Evolutionary conservation across 2,329 filamentous ascomycete species (phyloP), one percentile per base, ranked within the genome.

Genomic region (Colletotrichum tropicale): DNA sequence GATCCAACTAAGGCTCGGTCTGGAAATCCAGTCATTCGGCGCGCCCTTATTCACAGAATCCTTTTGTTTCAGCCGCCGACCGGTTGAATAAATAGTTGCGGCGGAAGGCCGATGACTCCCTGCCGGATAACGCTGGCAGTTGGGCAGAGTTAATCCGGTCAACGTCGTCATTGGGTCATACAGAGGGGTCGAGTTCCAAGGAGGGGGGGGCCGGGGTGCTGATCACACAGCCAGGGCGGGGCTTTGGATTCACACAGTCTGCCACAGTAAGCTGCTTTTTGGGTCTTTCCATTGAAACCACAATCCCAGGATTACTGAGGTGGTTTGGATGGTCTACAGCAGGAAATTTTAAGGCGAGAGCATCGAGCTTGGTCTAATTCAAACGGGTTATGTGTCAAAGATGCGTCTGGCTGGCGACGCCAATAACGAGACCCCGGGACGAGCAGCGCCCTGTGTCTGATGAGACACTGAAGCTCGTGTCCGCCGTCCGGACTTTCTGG

Each of bases 331-430:
- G n/a, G 18, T 15, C 13, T 26, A n/a, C 34, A 24, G 34, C 15
- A 64, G 60, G 5, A 26, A 38, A 64, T 64, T 7, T 28, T 26
- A 34, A 61, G n/a, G 61, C n/a, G 34, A 21, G 26, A 30, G 18
- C 30, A 21, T 18, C 9, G 71, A 65, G 71, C 71, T 65, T 71
- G 65, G 67, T 65, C 60, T 66, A 48, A 60, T 58, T 70, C 71
- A 74, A 74, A 74, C 71, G 58, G 32, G 26, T 26, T 18, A 32
- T 71, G 66, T 74, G 64, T 74, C 71, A 74, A 66, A 65, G 26
- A 52, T 65, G 66, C 58, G 43, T 26, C 32, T 60, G 26, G 66
- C n/a, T 26, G n/a, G 38, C 66, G 43, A 48, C 16, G 30, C 15
- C 52, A 21, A 36, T 36, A 38, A 66, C 21, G 43, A 52, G 32